These are phyloP conservation scores for Fraxinus xanthoxyloides DNA, from an alignment of 305 asterid genomes.

Conservation along the genomic window DNA sequence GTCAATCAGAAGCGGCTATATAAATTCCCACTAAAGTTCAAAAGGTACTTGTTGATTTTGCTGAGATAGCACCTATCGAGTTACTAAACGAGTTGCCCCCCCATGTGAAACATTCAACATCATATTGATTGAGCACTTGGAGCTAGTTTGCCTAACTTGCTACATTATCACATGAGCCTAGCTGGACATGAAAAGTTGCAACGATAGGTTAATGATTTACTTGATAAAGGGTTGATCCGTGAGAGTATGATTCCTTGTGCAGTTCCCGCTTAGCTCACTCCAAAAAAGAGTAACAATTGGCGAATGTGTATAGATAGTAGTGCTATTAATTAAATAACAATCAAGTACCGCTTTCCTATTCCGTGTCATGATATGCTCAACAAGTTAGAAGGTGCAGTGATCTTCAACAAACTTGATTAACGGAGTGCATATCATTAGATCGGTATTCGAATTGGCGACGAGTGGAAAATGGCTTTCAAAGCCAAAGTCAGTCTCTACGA, in stretches of 20 bases:
- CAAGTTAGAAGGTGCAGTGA: neutral
- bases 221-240: neutral
- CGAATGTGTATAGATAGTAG: neutral
- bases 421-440: neutral
- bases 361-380: neutral
- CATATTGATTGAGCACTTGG: neutral
- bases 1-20: neutral
- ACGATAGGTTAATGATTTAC: neutral
- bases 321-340: neutral
- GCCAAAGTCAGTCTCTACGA: neutral
- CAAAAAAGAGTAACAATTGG: neutral
- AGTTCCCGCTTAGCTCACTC: neutral
- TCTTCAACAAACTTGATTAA: neutral
- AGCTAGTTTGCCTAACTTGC: neutral
- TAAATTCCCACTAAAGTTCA: neutral
- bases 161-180: neutral
- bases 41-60: neutral
- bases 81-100: neutral
- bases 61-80: neutral
- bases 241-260: neutral
- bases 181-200: neutral
- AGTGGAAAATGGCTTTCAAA: neutral
- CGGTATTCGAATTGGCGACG: neutral
- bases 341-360: neutral
- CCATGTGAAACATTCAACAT: neutral